Evolutionary conservation across 257 asterid species (phyloP).

Genomic region (Thymus mandschuricus): DNA sequence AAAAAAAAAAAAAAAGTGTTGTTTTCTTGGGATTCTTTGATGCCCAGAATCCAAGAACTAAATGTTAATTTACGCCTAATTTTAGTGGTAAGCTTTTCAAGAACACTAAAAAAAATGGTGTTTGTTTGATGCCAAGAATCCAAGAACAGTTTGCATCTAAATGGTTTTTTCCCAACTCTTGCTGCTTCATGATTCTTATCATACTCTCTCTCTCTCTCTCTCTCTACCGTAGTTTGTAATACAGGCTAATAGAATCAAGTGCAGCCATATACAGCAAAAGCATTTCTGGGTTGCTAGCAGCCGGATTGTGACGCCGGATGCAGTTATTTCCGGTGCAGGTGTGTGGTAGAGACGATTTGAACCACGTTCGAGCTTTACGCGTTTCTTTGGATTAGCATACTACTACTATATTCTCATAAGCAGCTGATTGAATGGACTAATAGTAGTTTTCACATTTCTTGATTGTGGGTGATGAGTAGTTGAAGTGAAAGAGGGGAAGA

Average conservation of each 20-base stretch:
- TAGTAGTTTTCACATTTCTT: conserved; percentile 21
- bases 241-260: conserved; percentile 59
- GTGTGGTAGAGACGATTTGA: conserved; percentile 26
- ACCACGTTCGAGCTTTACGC: neutral
- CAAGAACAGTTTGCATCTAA: neutral
- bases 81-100: neutral
- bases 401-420: neutral
- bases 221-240: conserved; percentile 13
- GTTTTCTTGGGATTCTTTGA: conserved; percentile 8
- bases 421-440: neutral
- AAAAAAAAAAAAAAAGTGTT: no score
- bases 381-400: neutral
- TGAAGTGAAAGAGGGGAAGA: conserved; percentile 78
- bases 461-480: conserved; percentile 51
- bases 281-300: conserved; percentile 92
- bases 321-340: conserved; percentile 89
- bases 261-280: conserved; percentile 72
- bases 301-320: conserved; percentile 75
- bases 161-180: neutral
- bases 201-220: no score
- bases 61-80: neutral
- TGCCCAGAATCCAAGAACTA: neutral
- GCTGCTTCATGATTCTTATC: neutral
- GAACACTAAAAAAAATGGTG: neutral
- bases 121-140: conserved; percentile 12